Evolutionary conservation across 1,284 basidiomycete species (phyloP).

Genomic region (Ceratobasidium sp.): DNA sequence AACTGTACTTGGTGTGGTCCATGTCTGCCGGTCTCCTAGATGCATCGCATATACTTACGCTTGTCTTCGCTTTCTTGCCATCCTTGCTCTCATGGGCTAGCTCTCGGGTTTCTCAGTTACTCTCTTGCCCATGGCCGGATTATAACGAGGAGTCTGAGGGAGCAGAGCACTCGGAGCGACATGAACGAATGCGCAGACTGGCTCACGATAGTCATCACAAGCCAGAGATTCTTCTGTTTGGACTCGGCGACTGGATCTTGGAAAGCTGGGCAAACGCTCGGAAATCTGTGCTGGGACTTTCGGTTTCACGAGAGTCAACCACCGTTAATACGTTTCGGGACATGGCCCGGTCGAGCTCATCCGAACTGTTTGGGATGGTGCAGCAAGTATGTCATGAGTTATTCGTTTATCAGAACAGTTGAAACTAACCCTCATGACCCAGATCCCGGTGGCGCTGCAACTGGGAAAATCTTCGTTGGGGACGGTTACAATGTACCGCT

Average conservation of each 20-base stretch:
- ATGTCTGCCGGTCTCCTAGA: conserved; percentile 49
- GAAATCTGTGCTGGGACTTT: conserved; percentile 33
- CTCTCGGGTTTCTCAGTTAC: conserved; percentile 53
- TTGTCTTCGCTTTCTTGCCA: conserved; percentile 54
- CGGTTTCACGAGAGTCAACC: conserved; percentile 32
- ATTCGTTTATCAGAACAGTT: neutral
- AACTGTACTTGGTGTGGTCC: conserved; percentile 69
- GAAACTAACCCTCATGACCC: conserved; percentile 26
- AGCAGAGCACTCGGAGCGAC: conserved; percentile 60
- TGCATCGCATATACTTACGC: conserved; percentile 46
- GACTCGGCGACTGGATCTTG: conserved; percentile 79
- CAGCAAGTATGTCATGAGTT: conserved; percentile 39
- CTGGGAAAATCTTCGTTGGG: conserved; percentile 74
- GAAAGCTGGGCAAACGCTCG: conserved; percentile 63
- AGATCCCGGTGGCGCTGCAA: conserved; percentile 76
- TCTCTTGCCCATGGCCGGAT: conserved; percentile 56
- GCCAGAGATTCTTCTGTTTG: conserved; percentile 78
- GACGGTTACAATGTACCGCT: conserved; percentile 74
- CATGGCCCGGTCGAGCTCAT: conserved; percentile 42
- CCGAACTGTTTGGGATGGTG: conserved; percentile 40
- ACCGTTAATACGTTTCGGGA: conserved; percentile 37
- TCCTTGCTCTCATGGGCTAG: conserved; percentile 55
- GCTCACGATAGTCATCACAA: conserved; percentile 71
- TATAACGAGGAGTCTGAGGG: conserved; percentile 61
- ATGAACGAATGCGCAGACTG: conserved; percentile 72